Conservation (phyloP, 495 filamentous ascomycete genomes). For the Thermothielavioides terrestris region DNA sequence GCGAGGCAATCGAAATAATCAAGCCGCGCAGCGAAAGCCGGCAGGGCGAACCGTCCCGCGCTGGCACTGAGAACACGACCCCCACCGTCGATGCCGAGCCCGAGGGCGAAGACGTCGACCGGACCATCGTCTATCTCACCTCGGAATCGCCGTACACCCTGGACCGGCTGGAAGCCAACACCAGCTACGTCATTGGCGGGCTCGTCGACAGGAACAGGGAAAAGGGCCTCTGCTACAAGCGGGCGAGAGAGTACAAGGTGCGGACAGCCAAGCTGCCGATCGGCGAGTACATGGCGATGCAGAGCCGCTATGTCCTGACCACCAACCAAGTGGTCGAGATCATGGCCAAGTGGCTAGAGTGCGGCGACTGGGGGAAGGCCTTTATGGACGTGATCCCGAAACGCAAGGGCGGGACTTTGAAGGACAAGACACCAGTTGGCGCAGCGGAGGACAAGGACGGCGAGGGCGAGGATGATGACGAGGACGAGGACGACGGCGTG, state of each 20-base stretch:
- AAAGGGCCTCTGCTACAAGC: slow-evolving; percentile 86
- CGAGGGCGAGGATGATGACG: slow-evolving; percentile 9
- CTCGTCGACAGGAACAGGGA: slow-evolving; percentile 92
- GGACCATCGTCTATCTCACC: slow-evolving; percentile 69
- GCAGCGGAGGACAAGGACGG: slow-evolving; percentile 21
- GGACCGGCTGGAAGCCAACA: slow-evolving; percentile 68
- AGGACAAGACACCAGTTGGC: slow-evolving; percentile 20
- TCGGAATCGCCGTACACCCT: slow-evolving; percentile 79
- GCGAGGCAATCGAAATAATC: slow-evolving; percentile 47
- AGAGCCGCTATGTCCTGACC: slow-evolving; percentile 68
- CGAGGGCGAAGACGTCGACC: slow-evolving; percentile 31
- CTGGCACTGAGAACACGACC: background rate
- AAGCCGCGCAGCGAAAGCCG: slow-evolving; percentile 33
- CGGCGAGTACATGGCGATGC: slow-evolving; percentile 84
- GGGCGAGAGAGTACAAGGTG: slow-evolving; percentile 63
- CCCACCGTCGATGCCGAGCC: slow-evolving; percentile 16
- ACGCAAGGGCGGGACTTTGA: slow-evolving; percentile 64
- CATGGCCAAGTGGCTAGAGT: slow-evolving; percentile 85
- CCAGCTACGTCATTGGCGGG: slow-evolving; percentile 87
- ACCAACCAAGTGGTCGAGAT: slow-evolving; percentile 97
- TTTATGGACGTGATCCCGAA: slow-evolving; percentile 81
- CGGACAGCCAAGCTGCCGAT: slow-evolving; percentile 88
- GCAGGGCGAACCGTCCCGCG: slow-evolving; percentile 4
- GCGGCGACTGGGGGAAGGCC: slow-evolving; percentile 79
- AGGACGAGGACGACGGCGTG: slow-evolving; percentile 3